Evolutionary conservation across 192 early-diverging fungal genomes (phyloP).

Genomic region (Entophlyctis luteolus): DNA sequence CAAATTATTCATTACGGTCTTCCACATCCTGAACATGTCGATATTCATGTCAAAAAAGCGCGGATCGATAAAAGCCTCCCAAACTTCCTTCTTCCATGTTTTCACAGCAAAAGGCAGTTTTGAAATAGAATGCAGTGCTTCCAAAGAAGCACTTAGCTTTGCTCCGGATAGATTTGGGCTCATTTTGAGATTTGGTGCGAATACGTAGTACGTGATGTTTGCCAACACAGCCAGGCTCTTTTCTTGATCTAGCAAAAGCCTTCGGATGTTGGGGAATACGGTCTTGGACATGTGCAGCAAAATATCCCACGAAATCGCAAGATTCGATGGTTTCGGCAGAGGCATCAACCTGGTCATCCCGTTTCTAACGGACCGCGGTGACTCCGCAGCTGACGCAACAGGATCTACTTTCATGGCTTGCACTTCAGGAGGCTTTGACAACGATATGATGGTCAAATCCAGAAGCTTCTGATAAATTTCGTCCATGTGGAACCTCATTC

Average conservation of each 20-base stretch:
- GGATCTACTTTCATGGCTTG: background rate
- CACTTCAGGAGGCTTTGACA: background rate
- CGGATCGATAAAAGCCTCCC: slow-evolving; percentile 72
- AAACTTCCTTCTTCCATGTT: slow-evolving; percentile 70
- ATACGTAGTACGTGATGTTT: slow-evolving; percentile 80
- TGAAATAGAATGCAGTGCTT: slow-evolving; percentile 59
- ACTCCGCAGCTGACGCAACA: background rate
- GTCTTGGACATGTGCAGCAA: slow-evolving; percentile 41
- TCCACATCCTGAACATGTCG: slow-evolving; percentile 57
- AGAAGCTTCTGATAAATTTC: slow-evolving; percentile 34
- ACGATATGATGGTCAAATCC: background rate
- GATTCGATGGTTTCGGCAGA: background rate
- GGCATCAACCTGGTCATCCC: background rate
- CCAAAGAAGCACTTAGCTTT: slow-evolving; percentile 40
- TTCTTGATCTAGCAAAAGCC: slow-evolving; percentile 72
- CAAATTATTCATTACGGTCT: slow-evolving; percentile 62
- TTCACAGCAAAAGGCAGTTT: slow-evolving; percentile 59
- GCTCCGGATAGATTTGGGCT: slow-evolving; percentile 25
- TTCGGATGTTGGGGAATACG: slow-evolving; percentile 67
- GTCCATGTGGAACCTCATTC: slow-evolving; percentile 42
- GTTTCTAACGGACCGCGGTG: background rate
- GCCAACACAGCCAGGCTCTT: slow-evolving; percentile 55
- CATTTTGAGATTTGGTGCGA: slow-evolving; percentile 64
- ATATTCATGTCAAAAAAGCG: slow-evolving; percentile 67
- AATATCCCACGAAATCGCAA: slow-evolving; percentile 23